Base-by-base conservation (phyloP, 2,329 filamentous ascomycete species). In the Colletotrichum sp. region DNA sequence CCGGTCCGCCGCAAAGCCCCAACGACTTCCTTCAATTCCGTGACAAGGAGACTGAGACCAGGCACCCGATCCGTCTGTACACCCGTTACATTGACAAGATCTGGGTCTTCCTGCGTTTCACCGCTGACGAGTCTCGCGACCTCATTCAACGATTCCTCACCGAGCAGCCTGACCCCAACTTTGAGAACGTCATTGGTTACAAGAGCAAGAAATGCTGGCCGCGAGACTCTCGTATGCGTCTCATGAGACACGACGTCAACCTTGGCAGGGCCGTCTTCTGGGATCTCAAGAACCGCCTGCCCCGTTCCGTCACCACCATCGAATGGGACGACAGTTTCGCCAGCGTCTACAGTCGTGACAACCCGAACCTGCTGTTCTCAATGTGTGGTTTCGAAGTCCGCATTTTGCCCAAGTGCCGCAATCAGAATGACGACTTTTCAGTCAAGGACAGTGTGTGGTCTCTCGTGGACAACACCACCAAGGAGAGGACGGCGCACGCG, bases 141-240 rank as follows among this genome's bases (percentile, higher is more conserved):
- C 89, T 99, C 63, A 99, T 99, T 75, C 97, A 99, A 84, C 94
- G 97, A 12, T 99, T 99, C 90, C 89, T 99, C 79, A 99, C 98
- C 0, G 98, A 99, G 83, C 96, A 99, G 82, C 97, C 97, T 0
- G 98, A 99, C 84, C 97, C 97, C 3, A 99, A 99, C 83, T 99
- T 99, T 79, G 97, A 99, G 84, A 99, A 99, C 79, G 97, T 99
- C 57, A 99, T 99, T 80, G 97, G 97, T 1, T 99, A 99, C 86
- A 96, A 95, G 88, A 99, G 98, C 87, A 99, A 99, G 89, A 99
- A 99, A 85, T 99, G 98, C 86, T 99, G 97, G 97, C 98, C 97
- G 57, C 93, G 97, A 81, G 97, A 99, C 84, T 98, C 96, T 28
- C 93, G 97, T 67, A 99, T 99, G 98, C 94, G 98, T 62, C 87